A percentile compares a stretch with the other conserved stretches of the same genome.
Evolutionary conservation across 176 grass and related monocot species (phyloP).

Genomic region (Musa schizocarpa): DNA sequence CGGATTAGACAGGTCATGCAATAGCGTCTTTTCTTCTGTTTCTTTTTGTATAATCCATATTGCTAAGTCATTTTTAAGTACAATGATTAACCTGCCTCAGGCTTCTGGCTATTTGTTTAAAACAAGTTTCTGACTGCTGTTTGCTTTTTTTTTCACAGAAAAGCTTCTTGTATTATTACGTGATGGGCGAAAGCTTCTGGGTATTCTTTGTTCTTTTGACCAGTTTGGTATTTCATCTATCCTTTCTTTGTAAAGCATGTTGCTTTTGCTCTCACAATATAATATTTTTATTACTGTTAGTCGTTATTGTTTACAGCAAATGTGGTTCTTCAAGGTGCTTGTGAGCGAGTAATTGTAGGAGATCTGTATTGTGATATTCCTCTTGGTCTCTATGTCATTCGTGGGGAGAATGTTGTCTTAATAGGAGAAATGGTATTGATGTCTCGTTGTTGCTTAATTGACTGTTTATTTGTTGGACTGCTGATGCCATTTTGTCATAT

Average conservation of each 20-base stretch:
- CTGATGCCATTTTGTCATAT: neutral
- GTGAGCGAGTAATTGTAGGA: conserved; percentile 92
- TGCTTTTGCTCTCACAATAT: conserved; percentile 14
- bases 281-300: conserved; percentile 6
- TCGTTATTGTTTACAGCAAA: conserved; percentile 51
- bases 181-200: conserved; percentile 88
- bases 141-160: conserved; percentile 35
- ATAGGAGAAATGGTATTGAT: conserved; percentile 93
- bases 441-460: neutral
- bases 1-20: too few species aligned
- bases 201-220: conserved; percentile 94
- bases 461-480: neutral
- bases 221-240: conserved; percentile 61
- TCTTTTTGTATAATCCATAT: neutral
- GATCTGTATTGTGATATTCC: conserved; percentile 88
- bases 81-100: neutral
- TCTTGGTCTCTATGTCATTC: conserved; percentile 87
- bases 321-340: conserved; percentile 93
- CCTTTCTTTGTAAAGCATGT: neutral
- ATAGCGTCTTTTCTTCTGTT: too few species aligned
- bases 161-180: conserved; percentile 91
- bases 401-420: conserved; percentile 95
- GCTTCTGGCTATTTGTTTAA: neutral
- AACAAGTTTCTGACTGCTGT: neutral
- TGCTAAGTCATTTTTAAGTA: neutral